Base-by-base conservation (phyloP, 345 rosid species). In the Streptanthus diversifolius region DNA sequence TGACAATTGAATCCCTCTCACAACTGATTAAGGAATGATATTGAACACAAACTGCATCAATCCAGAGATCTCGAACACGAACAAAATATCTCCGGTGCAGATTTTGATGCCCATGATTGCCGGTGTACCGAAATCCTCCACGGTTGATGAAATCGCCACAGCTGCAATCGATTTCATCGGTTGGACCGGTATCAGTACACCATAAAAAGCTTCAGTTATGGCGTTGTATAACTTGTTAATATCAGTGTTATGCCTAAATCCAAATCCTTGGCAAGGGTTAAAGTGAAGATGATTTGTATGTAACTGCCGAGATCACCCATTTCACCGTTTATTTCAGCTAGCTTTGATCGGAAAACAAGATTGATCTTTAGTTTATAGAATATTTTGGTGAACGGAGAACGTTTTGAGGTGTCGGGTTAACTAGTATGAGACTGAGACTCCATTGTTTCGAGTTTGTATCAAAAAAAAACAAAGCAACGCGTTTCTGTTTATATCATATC, bases 141-240 rank as follows among this genome's bases (percentile, higher is more conserved):
- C 77, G 1, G 25, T 56, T 0, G 93, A 85, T 6, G 78, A 75
- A 13, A 92, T 83, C 18, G 90, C 98, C 8, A 76, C 96, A 0
- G 96, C 96, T 0, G 93, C 91, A 0, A 92, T 90, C 0, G 95
- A 80, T 64, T 92, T 92, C 96, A 92, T 87, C 44, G 96, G 96
- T 62, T 92, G 96, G n/a, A 92, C 98, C 6, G 96, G 95, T 96
- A 92, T 88, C 2, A 93, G 95, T 9, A 90, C 95, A 0, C 95
- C 96, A 44, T 90, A 88, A 8, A 87, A 32, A 32, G 85, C 91
- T 39, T 91, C 93, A 0, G 96, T 90, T 69, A 90, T 62, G 4
- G 82, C 64, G 86, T 90, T 90, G 83, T 87, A 90, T 7, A 86
- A 0, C 93, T 95, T 0, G 89, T 90, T 86, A 90, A 88, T 49